Conservation (phyloP, 2,329 filamentous ascomycete species). For the Scleromitrula shiraiana region DNA sequence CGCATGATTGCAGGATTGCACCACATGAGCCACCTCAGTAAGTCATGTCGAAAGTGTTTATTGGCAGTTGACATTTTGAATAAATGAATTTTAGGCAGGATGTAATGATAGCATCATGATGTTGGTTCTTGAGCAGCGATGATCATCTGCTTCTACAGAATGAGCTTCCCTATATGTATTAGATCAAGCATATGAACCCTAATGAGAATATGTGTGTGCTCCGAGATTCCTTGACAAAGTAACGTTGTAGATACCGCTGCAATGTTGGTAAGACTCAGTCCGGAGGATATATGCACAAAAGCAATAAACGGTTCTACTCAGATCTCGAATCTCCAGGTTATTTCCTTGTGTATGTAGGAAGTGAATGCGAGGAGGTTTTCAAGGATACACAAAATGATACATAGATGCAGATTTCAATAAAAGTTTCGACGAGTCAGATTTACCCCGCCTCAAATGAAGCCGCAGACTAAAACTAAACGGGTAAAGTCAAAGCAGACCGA, state of each 20-base stretch:
- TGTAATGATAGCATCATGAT: slow-evolving; percentile 1
- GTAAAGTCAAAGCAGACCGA: background rate
- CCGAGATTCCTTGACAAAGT: background rate
- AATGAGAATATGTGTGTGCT: slow-evolving; percentile 1
- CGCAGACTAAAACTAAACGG: background rate
- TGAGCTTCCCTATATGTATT: slow-evolving; percentile 8
- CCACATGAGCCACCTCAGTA: background rate
- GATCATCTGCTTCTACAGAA: slow-evolving; percentile 9
- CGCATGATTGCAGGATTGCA: slow-evolving; percentile 2
- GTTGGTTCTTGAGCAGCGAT: slow-evolving; percentile 4
- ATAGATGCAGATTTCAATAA: background rate
- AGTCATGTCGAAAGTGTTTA: background rate
- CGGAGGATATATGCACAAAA: background rate
- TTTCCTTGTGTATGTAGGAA: background rate
- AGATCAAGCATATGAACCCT: background rate
- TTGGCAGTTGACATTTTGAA: slow-evolving; percentile 4
- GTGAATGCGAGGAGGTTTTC: background rate
- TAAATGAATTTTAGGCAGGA: background rate
- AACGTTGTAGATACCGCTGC: slow-evolving; percentile 3
- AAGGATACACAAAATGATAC: background rate
- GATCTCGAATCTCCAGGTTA: background rate
- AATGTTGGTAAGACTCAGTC: background rate
- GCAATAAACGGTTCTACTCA: background rate
- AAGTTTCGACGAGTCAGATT: background rate
- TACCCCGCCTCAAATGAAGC: background rate